Evolutionary conservation across 2,329 filamentous ascomycete genomes (phyloP).

Genomic region (Colletotrichum orchidophilum): DNA sequence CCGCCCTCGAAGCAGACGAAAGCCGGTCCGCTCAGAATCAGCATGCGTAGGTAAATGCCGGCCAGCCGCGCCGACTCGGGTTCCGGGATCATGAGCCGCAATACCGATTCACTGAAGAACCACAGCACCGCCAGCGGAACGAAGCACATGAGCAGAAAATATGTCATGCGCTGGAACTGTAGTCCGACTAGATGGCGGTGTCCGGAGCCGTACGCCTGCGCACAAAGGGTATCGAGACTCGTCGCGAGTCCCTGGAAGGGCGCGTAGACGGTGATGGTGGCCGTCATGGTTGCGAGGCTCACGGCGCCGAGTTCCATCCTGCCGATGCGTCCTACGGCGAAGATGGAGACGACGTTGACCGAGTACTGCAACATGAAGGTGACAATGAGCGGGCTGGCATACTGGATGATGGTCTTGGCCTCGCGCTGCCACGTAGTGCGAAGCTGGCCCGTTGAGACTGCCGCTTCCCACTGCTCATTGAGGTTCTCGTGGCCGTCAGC

Average conservation of each 20-base stretch:
- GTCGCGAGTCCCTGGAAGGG: constrained; percentile 89
- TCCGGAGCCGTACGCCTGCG: constrained; percentile 93
- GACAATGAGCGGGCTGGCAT: constrained; percentile 75
- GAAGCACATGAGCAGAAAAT: constrained; percentile 76
- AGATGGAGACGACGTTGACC: constrained; percentile 83
- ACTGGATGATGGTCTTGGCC: constrained; percentile 79
- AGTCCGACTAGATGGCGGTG: constrained; percentile 85
- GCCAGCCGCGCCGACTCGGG: constrained; percentile 73
- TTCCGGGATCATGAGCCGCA: constrained; percentile 57
- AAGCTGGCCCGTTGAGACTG: constrained; percentile 81
- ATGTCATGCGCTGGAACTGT: constrained; percentile 84
- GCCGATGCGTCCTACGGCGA: constrained; percentile 80
- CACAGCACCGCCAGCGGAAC: constrained; percentile 79
- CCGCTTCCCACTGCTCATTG: constrained; percentile 84
- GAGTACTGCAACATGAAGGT: constrained; percentile 87
- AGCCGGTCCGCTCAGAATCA: constrained; percentile 78
- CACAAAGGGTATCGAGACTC: constrained; percentile 89
- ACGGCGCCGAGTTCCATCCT: constrained; percentile 64
- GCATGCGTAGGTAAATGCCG: constrained; percentile 76
- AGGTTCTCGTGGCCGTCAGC: constrained; percentile 61
- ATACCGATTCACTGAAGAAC: constrained; percentile 72
- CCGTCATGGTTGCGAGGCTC: constrained; percentile 74
- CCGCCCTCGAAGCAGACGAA: constrained; percentile 81
- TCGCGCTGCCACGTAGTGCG: constrained; percentile 93
- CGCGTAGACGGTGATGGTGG: constrained; percentile 80